Evolutionary conservation across 78 protist species (phyloP).

Genomic region (Guillardia theta): DNA sequence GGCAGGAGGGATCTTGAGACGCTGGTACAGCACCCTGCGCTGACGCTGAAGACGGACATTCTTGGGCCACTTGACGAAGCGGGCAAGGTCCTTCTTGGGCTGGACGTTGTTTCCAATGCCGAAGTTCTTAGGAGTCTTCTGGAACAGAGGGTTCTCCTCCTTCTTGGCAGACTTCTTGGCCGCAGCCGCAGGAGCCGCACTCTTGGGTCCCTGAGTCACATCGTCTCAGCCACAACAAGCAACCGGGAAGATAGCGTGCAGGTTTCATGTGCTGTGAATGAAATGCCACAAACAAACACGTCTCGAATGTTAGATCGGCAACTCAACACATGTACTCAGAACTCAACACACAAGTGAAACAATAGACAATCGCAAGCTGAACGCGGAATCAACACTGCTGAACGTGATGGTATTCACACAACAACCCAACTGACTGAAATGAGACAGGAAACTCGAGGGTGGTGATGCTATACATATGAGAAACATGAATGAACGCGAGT

Average conservation of each 20-base stretch:
- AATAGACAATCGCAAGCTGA: too few relatives aligned
- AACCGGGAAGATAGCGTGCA: neutral
- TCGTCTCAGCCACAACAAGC: neutral
- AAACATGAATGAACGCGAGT: too few relatives aligned
- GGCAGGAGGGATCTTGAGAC: constrained; percentile 96
- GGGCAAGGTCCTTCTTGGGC: constrained; percentile 81
- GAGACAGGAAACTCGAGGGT: too few relatives aligned
- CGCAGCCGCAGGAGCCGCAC: neutral
- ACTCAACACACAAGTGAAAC: too few relatives aligned
- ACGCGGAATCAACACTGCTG: too few relatives aligned
- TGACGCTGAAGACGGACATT: constrained; percentile 95
- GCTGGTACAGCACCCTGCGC: constrained; percentile 80
- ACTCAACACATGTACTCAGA: too few relatives aligned
- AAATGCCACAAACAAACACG: neutral
- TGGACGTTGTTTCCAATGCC: constrained; percentile 78
- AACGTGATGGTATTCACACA: too few relatives aligned
- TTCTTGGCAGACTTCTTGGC: neutral
- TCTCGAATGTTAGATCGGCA: neutral
- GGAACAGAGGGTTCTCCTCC: constrained; percentile 33
- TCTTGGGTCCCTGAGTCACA: neutral
- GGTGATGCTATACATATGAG: too few relatives aligned
- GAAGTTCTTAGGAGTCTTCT: constrained; percentile 55
- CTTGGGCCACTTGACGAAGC: constrained; percentile 94
- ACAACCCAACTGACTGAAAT: too few relatives aligned
- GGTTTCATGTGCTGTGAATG: neutral